phyloP scores from a whole-genome alignment of 192 early-diverging fungal genomes.

The Diversispora epigaea region DNA sequence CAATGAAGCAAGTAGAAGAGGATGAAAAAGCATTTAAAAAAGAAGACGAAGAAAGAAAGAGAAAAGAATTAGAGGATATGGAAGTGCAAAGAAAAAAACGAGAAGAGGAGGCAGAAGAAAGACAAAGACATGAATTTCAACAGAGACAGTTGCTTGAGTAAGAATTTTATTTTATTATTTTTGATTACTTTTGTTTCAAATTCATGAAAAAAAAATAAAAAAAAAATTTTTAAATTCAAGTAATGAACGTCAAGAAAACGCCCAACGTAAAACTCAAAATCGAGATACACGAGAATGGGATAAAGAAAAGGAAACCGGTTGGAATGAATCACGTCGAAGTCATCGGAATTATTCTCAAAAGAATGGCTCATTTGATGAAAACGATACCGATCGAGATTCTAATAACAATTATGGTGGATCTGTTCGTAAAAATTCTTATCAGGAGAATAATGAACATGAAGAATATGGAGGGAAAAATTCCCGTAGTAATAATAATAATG shows the following conservation, averaged over 20 bases:
- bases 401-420: neutral
- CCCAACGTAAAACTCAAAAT: conserved; percentile 13
- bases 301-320: conserved; percentile 19
- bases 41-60: conserved; percentile 23
- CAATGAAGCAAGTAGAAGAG: conserved; percentile 13
- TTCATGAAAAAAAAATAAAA: neutral
- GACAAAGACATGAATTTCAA: conserved; percentile 1
- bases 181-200: neutral
- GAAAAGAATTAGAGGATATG: conserved; percentile 25
- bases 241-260: conserved; percentile 26
- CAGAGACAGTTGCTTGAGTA: conserved; percentile 7
- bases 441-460: neutral
- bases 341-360: neutral
- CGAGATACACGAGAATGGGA: conserved; percentile 31
- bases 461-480: neutral
- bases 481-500: neutral
- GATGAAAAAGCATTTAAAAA: conserved; percentile 19
- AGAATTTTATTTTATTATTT: neutral
- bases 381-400: neutral
- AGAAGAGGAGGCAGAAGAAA: conserved; percentile 22
- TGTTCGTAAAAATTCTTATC: neutral
- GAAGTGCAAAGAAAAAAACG: conserved; percentile 8
- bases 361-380: neutral
- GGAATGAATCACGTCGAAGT: conserved; percentile 20
- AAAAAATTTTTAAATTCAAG: neutral